Evolutionary conservation across 1,139 yeast species (phyloP).

Genomic region (Yamadazyma kanchanaburiensis): DNA sequence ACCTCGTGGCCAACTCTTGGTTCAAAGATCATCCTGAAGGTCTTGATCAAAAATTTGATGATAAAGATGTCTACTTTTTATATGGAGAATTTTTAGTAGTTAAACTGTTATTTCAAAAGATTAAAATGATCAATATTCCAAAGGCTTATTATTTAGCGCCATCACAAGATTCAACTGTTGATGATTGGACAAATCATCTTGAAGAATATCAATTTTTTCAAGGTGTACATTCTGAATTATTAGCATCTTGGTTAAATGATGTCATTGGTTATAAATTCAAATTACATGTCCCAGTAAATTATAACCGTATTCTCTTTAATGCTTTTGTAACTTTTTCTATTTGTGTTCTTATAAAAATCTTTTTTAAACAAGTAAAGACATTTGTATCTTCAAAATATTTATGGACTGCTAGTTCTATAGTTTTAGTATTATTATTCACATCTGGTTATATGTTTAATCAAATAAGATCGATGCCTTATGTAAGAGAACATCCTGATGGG

Average conservation of each 20-base stretch:
- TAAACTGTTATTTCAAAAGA: constrained; percentile 49
- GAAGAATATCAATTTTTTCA: constrained; percentile 49
- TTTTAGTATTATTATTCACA: constrained; percentile 66
- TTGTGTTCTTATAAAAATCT: constrained; percentile 19
- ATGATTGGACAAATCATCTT: constrained; percentile 32
- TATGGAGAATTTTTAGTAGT: constrained; percentile 66
- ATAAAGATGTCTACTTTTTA: constrained; percentile 59
- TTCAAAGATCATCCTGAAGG: constrained; percentile 44
- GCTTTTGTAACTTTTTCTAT: constrained; percentile 37
- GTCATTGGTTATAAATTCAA: constrained; percentile 43
- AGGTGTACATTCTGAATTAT: constrained; percentile 48
- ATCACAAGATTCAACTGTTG: constrained; percentile 30
- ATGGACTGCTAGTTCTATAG: constrained; percentile 66
- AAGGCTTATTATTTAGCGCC: constrained; percentile 67
- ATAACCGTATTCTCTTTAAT: constrained; percentile 48
- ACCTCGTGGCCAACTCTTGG: constrained; percentile 56
- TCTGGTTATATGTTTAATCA: constrained; percentile 93
- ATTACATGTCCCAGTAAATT: constrained; percentile 54
- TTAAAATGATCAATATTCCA: constrained; percentile 74
- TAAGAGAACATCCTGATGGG: constrained; percentile 57
- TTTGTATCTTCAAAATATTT: constrained; percentile 30
- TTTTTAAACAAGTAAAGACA: constrained; percentile 28
- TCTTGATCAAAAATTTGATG: constrained; percentile 19
- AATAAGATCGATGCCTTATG: constrained; percentile 74
- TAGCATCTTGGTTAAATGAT: constrained; percentile 35